Evolutionary conservation across 2,329 filamentous ascomycete genomes (phyloP).

Genomic region (Neurospora sp.): DNA sequence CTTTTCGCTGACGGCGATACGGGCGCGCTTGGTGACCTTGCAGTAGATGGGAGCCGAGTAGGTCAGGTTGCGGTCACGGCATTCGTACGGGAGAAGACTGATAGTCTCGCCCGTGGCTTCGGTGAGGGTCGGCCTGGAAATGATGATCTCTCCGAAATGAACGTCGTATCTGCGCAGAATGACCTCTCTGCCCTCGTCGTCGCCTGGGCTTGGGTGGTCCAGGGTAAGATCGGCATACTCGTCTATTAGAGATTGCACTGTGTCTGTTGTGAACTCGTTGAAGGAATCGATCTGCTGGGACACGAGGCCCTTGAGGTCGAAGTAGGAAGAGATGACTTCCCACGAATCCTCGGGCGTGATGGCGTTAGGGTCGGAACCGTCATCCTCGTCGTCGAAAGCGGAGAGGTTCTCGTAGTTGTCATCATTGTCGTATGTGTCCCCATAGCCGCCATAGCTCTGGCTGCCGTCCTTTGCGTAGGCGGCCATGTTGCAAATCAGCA

Average conservation of each 20-base stretch:
- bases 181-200: conserved; percentile 66
- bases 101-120: conserved; percentile 86
- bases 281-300: conserved; percentile 98
- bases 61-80: conserved; percentile 87
- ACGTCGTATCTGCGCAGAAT: conserved; percentile 89
- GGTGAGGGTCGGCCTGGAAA: conserved; percentile 82
- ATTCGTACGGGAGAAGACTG: conserved; percentile 86
- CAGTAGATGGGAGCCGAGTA: conserved; percentile 90
- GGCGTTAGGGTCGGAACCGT: conserved; percentile 54
- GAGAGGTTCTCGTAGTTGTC: conserved; percentile 39
- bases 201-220: conserved; percentile 78
- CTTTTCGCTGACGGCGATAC: conserved; percentile 68
- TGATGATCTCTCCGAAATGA: conserved; percentile 82
- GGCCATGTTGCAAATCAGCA: conserved; percentile 12
- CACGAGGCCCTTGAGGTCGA: conserved; percentile 89
- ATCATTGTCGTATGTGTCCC: conserved; percentile 35
- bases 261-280: conserved; percentile 90
- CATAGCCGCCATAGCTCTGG: conserved; percentile 14
- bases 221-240: conserved; percentile 89
- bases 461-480: conserved; percentile 12
- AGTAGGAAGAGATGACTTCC: conserved; percentile 95
- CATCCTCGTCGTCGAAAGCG: conserved; percentile 58
- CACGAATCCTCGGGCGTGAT: conserved; percentile 98
- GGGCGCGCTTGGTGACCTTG: conserved; percentile 76
- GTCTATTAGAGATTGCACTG: conserved; percentile 87